These are phyloP conservation scores for Avena insularis DNA, from an alignment of 176 grass and related monocot species.

Conservation along the genomic window DNA sequence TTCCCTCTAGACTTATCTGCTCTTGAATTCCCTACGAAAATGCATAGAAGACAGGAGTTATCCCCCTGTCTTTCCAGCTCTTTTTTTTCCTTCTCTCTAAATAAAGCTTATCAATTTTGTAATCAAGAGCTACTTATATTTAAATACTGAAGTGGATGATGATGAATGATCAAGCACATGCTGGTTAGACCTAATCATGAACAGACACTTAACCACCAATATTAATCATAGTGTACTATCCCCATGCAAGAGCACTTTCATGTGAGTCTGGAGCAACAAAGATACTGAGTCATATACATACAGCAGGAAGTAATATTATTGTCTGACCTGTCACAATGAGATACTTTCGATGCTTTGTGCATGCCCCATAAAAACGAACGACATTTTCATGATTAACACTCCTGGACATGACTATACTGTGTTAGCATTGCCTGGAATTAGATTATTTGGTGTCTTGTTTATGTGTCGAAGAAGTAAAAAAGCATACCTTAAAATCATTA, in stretches of 20 bases:
- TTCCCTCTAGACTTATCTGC: slow-evolving; percentile 26
- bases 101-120: not conserved
- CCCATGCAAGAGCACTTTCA: slow-evolving; percentile 17
- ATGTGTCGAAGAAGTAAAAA: slow-evolving; percentile 42
- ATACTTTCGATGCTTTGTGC: slow-evolving; percentile 72
- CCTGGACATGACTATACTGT: slow-evolving; percentile 56
- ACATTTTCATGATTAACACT: slow-evolving; percentile 82
- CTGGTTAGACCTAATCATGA: not conserved
- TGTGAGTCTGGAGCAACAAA: slow-evolving; percentile 26
- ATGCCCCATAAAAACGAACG: slow-evolving; percentile 81
- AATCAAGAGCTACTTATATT: slow-evolving; percentile 19
- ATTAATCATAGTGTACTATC: slow-evolving; percentile 7
- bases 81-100: not conserved
- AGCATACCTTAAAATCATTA: slow-evolving; percentile 79
- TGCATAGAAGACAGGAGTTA: slow-evolving; percentile 45
- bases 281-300: slow-evolving; percentile 2
- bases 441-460: slow-evolving; percentile 20
- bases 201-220: not conserved
- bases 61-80: slow-evolving; percentile 30
- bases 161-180: slow-evolving; percentile 18
- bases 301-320: slow-evolving; percentile 26
- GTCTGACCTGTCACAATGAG: slow-evolving; percentile 87
- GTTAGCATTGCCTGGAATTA: slow-evolving; percentile 40
- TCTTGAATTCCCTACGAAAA: slow-evolving; percentile 43
- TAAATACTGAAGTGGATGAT: not conserved